A percentile compares a stretch with the other conserved stretches of the same genome.
These are phyloP conservation scores for Colletotrichum euphorbiae DNA, from an alignment of 2,329 filamentous ascomycete genomes.

Conservation along the genomic window DNA sequence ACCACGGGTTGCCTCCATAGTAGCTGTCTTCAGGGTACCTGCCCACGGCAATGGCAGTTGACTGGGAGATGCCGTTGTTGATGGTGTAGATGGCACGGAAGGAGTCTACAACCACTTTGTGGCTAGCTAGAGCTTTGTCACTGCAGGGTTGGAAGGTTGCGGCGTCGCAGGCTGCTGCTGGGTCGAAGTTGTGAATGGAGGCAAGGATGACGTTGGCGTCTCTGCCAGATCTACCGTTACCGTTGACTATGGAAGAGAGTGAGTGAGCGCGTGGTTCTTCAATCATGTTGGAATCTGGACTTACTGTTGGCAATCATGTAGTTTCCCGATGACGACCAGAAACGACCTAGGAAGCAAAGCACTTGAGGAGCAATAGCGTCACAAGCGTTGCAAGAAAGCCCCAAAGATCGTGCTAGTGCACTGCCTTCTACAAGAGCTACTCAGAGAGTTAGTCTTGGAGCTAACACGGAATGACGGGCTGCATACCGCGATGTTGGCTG, in stretches of 20 bases:
- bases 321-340: constrained; percentile 70
- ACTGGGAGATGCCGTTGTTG: constrained; percentile 73
- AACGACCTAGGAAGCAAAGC: constrained; percentile 78
- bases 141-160: constrained; percentile 84
- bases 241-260: constrained; percentile 57
- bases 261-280: background rate
- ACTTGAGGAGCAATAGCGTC: constrained; percentile 75
- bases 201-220: constrained; percentile 78
- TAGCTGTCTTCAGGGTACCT: constrained; percentile 80
- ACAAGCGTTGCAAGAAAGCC: constrained; percentile 70
- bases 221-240: constrained; percentile 71
- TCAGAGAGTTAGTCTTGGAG: constrained; percentile 1
- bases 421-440: constrained; percentile 74
- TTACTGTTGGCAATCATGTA: constrained; percentile 76
- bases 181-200: constrained; percentile 78
- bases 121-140: constrained; percentile 75
- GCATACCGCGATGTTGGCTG: constrained; percentile 72
- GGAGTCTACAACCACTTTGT: constrained; percentile 79
- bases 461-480: constrained; percentile 42
- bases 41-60: constrained; percentile 71
- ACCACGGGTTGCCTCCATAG: constrained; percentile 85
- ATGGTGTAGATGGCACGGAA: constrained; percentile 78
- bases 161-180: constrained; percentile 72
- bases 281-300: constrained; percentile 30
- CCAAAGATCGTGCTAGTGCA: constrained; percentile 72